These are phyloP conservation scores for Penicillium samsonianum DNA, from an alignment of 495 filamentous ascomycete species.

Conservation along the genomic window DNA sequence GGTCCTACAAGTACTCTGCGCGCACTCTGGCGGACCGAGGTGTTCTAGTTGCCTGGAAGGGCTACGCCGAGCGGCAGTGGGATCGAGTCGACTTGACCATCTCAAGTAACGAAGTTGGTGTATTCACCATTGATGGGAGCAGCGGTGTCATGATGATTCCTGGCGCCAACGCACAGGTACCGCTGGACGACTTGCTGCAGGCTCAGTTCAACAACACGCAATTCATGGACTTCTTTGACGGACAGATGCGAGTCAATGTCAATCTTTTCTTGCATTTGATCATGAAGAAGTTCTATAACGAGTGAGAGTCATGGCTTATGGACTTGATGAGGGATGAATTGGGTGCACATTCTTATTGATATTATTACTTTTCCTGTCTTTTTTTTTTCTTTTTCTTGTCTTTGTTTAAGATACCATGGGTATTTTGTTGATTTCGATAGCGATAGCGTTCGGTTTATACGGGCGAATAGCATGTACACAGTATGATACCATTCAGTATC, in stretches of 20 bases:
- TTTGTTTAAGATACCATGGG: constrained; percentile 38
- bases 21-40: constrained; percentile 88
- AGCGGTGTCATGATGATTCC: constrained; percentile 94
- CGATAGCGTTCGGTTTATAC: constrained; percentile 22
- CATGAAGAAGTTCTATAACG: constrained; percentile 97
- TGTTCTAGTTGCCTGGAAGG: constrained; percentile 85
- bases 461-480: constrained; percentile 32
- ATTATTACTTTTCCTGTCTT: constrained; percentile 26
- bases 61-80: constrained; percentile 83
- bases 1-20: constrained; percentile 94
- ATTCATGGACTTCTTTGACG: constrained; percentile 92
- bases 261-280: constrained; percentile 93
- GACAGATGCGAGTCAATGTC: constrained; percentile 84
- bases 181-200: constrained; percentile 91
- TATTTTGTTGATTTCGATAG: constrained; percentile 36
- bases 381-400: constrained; percentile 25
- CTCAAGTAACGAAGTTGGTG: constrained; percentile 88
- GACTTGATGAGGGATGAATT: constrained; percentile 31
- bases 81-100: constrained; percentile 92
- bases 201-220: constrained; percentile 96
- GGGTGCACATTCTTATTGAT: constrained; percentile 31
- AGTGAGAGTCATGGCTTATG: constrained; percentile 34
- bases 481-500: constrained; percentile 16
- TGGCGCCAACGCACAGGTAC: constrained; percentile 84
- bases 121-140: constrained; percentile 90